Conservation (phyloP, 352 stramenopile genomes). For the Sclerospora graminicola region DNA sequence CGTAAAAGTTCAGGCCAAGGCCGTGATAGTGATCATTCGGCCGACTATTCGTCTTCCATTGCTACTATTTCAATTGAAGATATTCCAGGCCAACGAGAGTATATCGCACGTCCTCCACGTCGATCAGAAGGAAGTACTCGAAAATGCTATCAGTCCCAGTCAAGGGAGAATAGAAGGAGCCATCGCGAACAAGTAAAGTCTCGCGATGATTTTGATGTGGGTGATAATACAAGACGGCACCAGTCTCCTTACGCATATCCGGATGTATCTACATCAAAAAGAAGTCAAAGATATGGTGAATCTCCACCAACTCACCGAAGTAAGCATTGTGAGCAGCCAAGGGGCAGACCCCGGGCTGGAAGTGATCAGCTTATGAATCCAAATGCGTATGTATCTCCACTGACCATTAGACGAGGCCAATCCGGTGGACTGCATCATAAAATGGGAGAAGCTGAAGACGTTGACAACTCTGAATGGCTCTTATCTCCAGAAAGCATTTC, state of each 20-base stretch:
- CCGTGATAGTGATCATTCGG: slow-evolving; percentile 8
- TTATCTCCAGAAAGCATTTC: slow-evolving; percentile 1
- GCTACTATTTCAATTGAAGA: slow-evolving; percentile 24
- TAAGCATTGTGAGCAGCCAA: slow-evolving; percentile 7
- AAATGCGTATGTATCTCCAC: neutral
- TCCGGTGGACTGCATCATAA: slow-evolving; percentile 7
- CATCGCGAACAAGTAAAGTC: slow-evolving; percentile 2
- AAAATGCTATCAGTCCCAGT: slow-evolving; percentile 2
- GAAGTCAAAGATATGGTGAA: slow-evolving; percentile 5
- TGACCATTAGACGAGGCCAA: slow-evolving; percentile 10
- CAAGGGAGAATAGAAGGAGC: slow-evolving; percentile 7
- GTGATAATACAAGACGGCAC: slow-evolving; percentile 1
- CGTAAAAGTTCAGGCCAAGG: slow-evolving; percentile 2
- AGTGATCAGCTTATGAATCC: slow-evolving; percentile 8
- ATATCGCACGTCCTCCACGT: slow-evolving; percentile 11
- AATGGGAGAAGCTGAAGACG: neutral
- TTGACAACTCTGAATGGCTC: neutral
- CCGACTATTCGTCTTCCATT: slow-evolving; percentile 5
- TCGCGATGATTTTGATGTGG: slow-evolving; percentile 2
- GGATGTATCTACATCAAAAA: slow-evolving; percentile 5
- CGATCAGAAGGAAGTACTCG: slow-evolving; percentile 8
- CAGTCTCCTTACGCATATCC: slow-evolving; percentile 2
- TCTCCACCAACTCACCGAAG: slow-evolving; percentile 2
- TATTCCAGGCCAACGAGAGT: slow-evolving; percentile 16
- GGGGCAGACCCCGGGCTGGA: slow-evolving; percentile 7